phyloP scores from a whole-genome alignment of 208 protist genomes.

The Leishmania amazonensis region DNA sequence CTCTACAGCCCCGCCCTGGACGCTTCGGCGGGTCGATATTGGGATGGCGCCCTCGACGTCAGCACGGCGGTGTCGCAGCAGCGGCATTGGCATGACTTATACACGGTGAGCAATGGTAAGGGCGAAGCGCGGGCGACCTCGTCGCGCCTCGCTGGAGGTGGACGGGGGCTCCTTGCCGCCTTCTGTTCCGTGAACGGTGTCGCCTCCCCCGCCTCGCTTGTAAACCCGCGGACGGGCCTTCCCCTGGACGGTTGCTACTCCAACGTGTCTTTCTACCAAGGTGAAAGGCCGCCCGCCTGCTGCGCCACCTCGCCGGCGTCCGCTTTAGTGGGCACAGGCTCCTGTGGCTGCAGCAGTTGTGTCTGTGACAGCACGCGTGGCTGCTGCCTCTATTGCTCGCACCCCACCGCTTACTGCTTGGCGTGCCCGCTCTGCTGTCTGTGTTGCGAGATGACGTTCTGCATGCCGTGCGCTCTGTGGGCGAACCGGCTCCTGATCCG shows the following conservation, averaged over 20 bases:
- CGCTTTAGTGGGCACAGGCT: conserved; percentile 4
- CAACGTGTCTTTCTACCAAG: neutral
- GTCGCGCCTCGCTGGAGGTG: neutral
- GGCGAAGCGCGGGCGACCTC: neutral
- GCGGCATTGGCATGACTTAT: neutral
- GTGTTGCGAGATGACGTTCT: conserved; percentile 46
- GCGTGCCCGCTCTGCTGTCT: conserved; percentile 39
- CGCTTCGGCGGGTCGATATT: neutral
- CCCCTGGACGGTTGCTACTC: conserved; percentile 46
- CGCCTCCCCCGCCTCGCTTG: conserved; percentile 25
- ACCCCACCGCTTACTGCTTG: conserved; percentile 39
- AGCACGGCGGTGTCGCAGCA: neutral
- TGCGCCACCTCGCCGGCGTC: neutral
- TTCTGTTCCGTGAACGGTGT: conserved; percentile 21
- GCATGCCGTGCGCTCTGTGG: conserved; percentile 49
- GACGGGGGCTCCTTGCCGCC: neutral
- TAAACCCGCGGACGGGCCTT: conserved; percentile 30
- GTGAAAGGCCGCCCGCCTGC: neutral
- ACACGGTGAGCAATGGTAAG: neutral
- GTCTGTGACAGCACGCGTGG: conserved; percentile 16
- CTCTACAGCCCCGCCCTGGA: neutral
- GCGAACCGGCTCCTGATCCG: conserved; percentile 54
- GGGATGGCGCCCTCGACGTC: neutral
- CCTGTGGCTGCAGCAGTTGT: conserved; percentile 32
- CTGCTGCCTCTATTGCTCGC: conserved; percentile 33